phyloP scores from a whole-genome alignment of 2,329 filamentous ascomycete genomes.

The Trichoderma citrinoviride region DNA sequence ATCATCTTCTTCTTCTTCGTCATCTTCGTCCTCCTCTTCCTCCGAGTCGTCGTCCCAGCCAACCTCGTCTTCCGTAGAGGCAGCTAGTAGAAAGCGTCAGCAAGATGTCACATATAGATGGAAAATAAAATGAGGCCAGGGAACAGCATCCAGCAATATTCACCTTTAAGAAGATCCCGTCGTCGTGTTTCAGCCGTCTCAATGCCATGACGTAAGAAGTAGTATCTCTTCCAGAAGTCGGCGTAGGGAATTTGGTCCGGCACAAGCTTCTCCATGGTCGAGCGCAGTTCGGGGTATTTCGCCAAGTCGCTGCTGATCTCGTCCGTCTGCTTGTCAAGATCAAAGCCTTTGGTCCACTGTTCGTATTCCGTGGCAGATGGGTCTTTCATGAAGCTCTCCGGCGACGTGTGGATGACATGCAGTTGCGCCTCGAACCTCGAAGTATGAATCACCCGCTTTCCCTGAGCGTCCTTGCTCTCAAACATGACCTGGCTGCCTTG shows the following conservation, averaged over 20 bases:
- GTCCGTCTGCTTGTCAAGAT: constrained; percentile 79
- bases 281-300: constrained; percentile 78
- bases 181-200: constrained; percentile 89
- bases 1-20: constrained; percentile 29
- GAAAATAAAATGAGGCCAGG: neutral
- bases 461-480: constrained; percentile 86
- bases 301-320: constrained; percentile 79
- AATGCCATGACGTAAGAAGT: constrained; percentile 88
- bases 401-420: constrained; percentile 86
- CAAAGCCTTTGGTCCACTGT: constrained; percentile 69
- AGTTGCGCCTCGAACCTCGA: constrained; percentile 93
- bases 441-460: constrained; percentile 91
- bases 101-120: neutral
- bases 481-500: constrained; percentile 71
- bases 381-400: constrained; percentile 80
- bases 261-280: constrained; percentile 94
- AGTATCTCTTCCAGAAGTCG: constrained; percentile 92
- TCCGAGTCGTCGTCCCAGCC: constrained; percentile 67
- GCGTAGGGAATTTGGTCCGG: constrained; percentile 86
- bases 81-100: constrained; percentile 46
- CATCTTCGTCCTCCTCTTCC: constrained; percentile 35
- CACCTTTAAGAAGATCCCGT: constrained; percentile 88
- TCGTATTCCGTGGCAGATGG: constrained; percentile 73
- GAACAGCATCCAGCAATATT: neutral
- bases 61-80: constrained; percentile 68